Base-by-base conservation (phyloP, 2,329 filamentous ascomycete genomes). In the Penicillium sp. region DNA sequence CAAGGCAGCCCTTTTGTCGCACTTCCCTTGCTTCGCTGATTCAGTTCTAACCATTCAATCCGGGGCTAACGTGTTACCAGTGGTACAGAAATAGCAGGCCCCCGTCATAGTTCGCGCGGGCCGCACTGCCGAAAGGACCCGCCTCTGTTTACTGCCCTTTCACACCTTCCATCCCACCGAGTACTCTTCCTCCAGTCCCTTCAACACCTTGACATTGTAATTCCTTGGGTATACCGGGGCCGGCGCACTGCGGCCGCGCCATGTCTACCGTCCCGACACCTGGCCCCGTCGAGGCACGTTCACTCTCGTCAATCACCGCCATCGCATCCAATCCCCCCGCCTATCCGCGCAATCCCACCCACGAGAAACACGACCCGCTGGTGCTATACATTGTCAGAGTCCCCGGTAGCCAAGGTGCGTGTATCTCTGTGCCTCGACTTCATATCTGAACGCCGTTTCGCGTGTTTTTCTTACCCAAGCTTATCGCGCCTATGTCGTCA, bases 381-480 rank as follows among this genome's bases (percentile, higher is more conserved):
- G 85, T 86, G 2, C 81, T 99, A 36, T 99, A 99, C 73, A 95
- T 99, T 60, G 90, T 92, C 31, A 81, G 92, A 60, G 92, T 99
- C 0, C 94, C 94, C 1, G 92, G 92, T 20, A 95, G 89, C 57
- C 84, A 86, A 85, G 90, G 90, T 92, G 77, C 18, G 64, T 53
- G 11, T 20, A 44, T n/a, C 11, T 47, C 22, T 5, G 44, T 48
- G 33, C 44, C 27, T 38, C 16, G 33, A 2, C 27, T 3, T 3
- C 18, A 13, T 38, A 38, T 20, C 39, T 20, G 25, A n/a, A 44
- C 41, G 14, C 4, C 13, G 2, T 31, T 25, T 47, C 22, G 13
- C 22, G 41, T 10, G 7, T 16, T 8, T 45, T n/a, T 22, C 25
- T 49, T 46, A 18, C 30, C 13, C 20, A 11, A 31, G 5, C 35